These are phyloP conservation scores for Salicornia ramosissima DNA, from an alignment of 148 eudicot species.

Conservation along the genomic window DNA sequence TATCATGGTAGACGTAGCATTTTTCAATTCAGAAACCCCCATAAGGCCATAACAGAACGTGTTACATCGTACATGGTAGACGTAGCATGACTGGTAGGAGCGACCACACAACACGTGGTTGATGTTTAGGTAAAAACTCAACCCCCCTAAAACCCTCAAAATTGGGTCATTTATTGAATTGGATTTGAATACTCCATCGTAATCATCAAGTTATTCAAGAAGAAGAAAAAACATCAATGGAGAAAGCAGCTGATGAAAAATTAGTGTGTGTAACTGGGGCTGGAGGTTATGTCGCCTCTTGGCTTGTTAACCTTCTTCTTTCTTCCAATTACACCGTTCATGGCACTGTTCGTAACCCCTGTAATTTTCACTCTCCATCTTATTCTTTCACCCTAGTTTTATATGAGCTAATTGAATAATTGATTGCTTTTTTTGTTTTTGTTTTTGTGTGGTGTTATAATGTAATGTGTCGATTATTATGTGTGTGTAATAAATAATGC, in stretches of 20 bases:
- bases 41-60: too few species aligned
- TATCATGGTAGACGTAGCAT: too few species aligned
- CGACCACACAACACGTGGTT: too few species aligned
- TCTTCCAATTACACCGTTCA: constrained; percentile 42
- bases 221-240: not conserved
- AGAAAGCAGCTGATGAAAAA: not conserved
- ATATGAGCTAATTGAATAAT: too few species aligned
- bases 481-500: not conserved
- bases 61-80: too few species aligned
- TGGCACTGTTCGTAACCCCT: constrained; percentile 64
- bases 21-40: too few species aligned
- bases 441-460: not conserved
- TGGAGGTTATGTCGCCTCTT: constrained; percentile 72
- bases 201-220: not conserved
- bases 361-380: constrained; percentile 24
- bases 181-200: too few species aligned
- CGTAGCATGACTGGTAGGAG: too few species aligned
- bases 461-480: not conserved
- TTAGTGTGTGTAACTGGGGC: constrained; percentile 72
- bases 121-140: too few species aligned
- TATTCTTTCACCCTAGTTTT: not conserved
- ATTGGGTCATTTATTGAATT: too few species aligned
- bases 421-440: not conserved
- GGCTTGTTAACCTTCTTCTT: constrained; percentile 63
- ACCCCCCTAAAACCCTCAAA: too few species aligned